A percentile compares a stretch with the other conserved stretches of the same genome.
Evolutionary conservation across 148 eudicot species (phyloP).

Genomic region (Amaranthus palmeri): DNA sequence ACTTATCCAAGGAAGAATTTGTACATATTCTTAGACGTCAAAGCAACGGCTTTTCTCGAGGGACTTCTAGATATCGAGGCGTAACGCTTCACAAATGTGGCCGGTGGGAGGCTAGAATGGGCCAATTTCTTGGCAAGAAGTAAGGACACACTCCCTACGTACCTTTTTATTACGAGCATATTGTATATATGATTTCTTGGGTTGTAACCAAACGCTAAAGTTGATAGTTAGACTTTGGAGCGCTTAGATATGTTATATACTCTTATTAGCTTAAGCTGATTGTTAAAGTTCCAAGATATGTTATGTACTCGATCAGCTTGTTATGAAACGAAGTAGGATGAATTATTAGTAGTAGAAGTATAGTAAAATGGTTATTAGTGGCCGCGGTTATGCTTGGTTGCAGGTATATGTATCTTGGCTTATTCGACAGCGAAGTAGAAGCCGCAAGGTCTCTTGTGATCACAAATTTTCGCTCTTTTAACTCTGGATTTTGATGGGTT

Average conservation of each 20-base stretch:
- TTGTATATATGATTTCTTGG: too few relatives aligned
- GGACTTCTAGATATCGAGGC: constrained; percentile 78
- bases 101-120: constrained; percentile 89
- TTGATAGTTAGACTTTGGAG: too few relatives aligned
- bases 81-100: constrained; percentile 85
- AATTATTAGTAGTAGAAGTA: not conserved
- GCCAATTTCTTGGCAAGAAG: constrained; percentile 81
- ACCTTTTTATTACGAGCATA: too few relatives aligned
- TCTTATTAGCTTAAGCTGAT: too few relatives aligned
- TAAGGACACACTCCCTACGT: constrained; percentile 13
- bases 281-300: too few relatives aligned
- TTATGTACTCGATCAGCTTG: too few relatives aligned
- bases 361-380: constrained; percentile 26
- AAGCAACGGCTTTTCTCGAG: constrained; percentile 70
- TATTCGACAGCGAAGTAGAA: constrained; percentile 81
- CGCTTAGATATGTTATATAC: too few relatives aligned
- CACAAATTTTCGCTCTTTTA: constrained; percentile 25
- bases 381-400: constrained; percentile 53
- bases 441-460: constrained; percentile 72
- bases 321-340: not conserved
- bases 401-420: constrained; percentile 86
- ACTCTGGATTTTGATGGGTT: not conserved
- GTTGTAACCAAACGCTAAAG: too few relatives aligned
- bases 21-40: constrained; percentile 84
- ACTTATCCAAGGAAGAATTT: constrained; percentile 71